Conservation (phyloP, 2,329 filamentous ascomycete species). For the Aureobasidium uvarum region DNA sequence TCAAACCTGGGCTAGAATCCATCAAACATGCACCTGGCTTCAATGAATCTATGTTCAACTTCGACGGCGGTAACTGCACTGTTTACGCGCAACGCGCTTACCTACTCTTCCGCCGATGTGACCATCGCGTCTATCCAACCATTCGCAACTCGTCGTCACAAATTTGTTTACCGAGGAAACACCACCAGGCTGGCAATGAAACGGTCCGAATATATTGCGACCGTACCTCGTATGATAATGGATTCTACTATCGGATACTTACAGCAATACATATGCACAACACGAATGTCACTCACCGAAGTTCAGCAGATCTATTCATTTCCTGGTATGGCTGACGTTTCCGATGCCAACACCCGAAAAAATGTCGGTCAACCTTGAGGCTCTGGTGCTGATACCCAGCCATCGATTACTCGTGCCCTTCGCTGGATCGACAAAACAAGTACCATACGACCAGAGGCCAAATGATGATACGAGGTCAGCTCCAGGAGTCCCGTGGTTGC, state of each 20-base stretch:
- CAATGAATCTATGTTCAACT: background rate
- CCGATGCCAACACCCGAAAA: background rate
- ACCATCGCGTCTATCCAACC: constrained; percentile 12
- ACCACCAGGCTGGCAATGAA: background rate
- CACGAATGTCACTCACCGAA: constrained; percentile 1
- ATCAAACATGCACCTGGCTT: background rate
- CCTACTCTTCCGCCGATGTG: constrained; percentile 1
- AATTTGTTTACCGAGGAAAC: background rate
- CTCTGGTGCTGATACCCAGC: background rate
- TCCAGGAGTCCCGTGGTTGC: background rate
- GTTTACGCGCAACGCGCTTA: constrained; percentile 4
- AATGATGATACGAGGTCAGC: background rate
- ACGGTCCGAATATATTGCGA: background rate
- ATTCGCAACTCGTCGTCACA: constrained; percentile 11
- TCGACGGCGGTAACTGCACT: background rate
- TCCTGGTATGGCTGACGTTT: background rate
- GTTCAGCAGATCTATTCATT: background rate
- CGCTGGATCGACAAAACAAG: background rate
- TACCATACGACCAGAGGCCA: background rate
- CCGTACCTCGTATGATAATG: background rate
- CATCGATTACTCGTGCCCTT: background rate
- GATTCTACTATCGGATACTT: background rate
- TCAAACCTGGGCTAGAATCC: background rate
- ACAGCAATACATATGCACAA: constrained; percentile 7
- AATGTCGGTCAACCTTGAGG: background rate